Conservation (phyloP, 805 yeast species). For the Kluyveromyces starmeri region DNA sequence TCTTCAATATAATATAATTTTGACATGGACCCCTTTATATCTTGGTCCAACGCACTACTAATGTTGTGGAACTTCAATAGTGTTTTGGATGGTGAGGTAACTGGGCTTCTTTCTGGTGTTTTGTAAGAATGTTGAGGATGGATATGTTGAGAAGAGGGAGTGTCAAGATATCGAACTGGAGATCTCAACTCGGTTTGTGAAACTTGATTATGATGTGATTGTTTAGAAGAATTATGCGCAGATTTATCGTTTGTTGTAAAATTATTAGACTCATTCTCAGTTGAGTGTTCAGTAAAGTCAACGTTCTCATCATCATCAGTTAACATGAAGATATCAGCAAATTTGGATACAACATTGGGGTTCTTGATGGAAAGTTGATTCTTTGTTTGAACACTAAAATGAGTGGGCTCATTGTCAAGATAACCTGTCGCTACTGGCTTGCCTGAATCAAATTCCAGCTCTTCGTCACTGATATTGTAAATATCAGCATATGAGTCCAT, state of each 20-base stretch:
- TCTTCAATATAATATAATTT: slow-evolving; percentile 28
- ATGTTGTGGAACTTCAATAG: slow-evolving; percentile 33
- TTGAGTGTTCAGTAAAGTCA: too few relatives aligned
- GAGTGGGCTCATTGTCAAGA: too few relatives aligned
- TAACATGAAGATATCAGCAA: slow-evolving; percentile 5
- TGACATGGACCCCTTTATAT: slow-evolving; percentile 28
- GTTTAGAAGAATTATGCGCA: too few relatives aligned
- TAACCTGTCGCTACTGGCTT: too few relatives aligned
- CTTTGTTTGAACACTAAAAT: too few relatives aligned
- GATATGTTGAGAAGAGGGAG: not conserved
- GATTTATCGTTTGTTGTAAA: too few relatives aligned
- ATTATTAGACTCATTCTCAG: too few relatives aligned
- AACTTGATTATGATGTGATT: too few relatives aligned
- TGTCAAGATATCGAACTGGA: not conserved
- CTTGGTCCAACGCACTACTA: slow-evolving; percentile 30
- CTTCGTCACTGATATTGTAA: slow-evolving; percentile 10
- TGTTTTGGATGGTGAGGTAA: slow-evolving; percentile 8
- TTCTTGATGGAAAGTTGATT: too few relatives aligned
- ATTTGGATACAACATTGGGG: slow-evolving; percentile 3
- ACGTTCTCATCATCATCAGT: slow-evolving; percentile 2
- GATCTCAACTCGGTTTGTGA: not conserved
- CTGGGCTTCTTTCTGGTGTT: not conserved
- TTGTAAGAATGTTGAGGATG: not conserved
- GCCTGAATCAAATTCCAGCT: too few relatives aligned
- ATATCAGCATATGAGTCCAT: slow-evolving; percentile 8